These are phyloP conservation scores for Plantago coronopus DNA, from an alignment of 305 asterid species.

Conservation along the genomic window DNA sequence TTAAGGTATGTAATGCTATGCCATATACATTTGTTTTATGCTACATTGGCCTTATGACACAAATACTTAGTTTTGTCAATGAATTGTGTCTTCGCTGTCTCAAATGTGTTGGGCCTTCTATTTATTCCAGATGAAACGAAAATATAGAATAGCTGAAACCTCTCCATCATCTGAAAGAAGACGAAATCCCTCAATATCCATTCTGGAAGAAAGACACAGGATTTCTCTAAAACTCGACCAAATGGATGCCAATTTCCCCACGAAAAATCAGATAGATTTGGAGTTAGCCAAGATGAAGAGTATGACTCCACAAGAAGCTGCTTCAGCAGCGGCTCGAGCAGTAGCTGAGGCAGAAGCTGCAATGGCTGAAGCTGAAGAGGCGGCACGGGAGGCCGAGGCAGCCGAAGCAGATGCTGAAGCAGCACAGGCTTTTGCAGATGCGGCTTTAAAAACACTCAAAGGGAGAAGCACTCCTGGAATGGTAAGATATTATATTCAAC, in stretches of 20 bases:
- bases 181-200: slow-evolving; percentile 43
- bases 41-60: neutral
- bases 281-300: slow-evolving; percentile 71
- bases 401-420: slow-evolving; percentile 99
- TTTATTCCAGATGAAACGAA: slow-evolving; percentile 62
- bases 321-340: slow-evolving; percentile 92
- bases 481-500: slow-evolving; percentile 42
- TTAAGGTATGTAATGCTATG: slow-evolving; percentile 48
- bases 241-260: slow-evolving; percentile 38
- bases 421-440: slow-evolving; percentile 93
- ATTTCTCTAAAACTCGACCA: slow-evolving; percentile 42
- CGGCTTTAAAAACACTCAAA: slow-evolving; percentile 71
- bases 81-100: slow-evolving; percentile 5
- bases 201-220: slow-evolving; percentile 48
- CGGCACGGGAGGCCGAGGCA: slow-evolving; percentile 90
- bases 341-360: slow-evolving; percentile 99
- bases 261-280: slow-evolving; percentile 59
- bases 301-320: slow-evolving; percentile 87
- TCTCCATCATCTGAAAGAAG: slow-evolving; percentile 51
- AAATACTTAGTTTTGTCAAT: too few relatives aligned
- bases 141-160: slow-evolving; percentile 59
- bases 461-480: slow-evolving; percentile 60
- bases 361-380: slow-evolving; percentile 96
- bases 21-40: slow-evolving; percentile 9
- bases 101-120: slow-evolving; percentile 13